phyloP scores from a whole-genome alignment of 2,329 filamentous ascomycete species.

The Xylaria sp. region DNA sequence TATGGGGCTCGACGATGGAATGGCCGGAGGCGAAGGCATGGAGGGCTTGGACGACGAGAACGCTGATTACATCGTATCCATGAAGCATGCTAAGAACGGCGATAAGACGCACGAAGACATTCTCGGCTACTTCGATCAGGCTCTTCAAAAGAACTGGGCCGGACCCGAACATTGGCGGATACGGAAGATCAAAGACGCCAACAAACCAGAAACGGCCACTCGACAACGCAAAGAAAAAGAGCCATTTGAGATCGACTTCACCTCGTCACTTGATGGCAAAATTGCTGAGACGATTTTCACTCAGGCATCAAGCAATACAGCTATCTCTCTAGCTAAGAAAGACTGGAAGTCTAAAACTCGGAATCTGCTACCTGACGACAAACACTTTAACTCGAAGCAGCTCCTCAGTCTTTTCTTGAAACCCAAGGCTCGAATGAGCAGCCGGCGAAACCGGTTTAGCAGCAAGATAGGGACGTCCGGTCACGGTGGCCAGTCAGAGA shows the following conservation, averaged over 20 bases:
- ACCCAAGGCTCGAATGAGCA: constrained; percentile 85
- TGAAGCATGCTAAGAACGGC: constrained; percentile 73
- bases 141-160: constrained; percentile 95
- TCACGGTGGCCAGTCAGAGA: constrained; percentile 58
- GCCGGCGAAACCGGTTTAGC: constrained; percentile 66
- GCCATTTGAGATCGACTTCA: constrained; percentile 93
- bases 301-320: constrained; percentile 79
- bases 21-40: constrained; percentile 62
- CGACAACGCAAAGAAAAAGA: constrained; percentile 93
- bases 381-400: constrained; percentile 96
- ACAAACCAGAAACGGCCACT: constrained; percentile 69
- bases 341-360: constrained; percentile 95
- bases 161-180: constrained; percentile 99
- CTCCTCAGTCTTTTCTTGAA: constrained; percentile 92
- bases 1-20: constrained; percentile 65
- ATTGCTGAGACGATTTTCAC: constrained; percentile 84
- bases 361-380: constrained; percentile 95
- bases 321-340: constrained; percentile 88
- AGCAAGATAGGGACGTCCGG: constrained; percentile 57
- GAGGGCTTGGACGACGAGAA: constrained; percentile 71
- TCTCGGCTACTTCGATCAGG: constrained; percentile 97
- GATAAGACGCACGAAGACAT: constrained; percentile 90
- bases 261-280: constrained; percentile 75
- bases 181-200: constrained; percentile 84
- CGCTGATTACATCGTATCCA: constrained; percentile 81